Conservation (phyloP, 2,329 filamentous ascomycete species). For the Fusarium metavorans region DNA sequence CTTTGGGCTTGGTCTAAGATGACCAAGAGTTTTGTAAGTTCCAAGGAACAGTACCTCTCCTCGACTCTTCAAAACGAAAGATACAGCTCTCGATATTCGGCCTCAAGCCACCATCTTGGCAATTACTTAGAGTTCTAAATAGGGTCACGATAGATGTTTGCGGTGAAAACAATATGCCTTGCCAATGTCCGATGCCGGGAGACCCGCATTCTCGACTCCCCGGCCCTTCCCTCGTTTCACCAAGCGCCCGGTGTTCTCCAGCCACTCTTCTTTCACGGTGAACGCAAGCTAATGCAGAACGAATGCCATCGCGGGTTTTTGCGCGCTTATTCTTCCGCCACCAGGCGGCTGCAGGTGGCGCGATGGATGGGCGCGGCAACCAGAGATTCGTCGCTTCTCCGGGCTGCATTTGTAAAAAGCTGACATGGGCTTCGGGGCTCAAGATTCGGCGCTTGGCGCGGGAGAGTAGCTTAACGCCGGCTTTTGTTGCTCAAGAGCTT, state of each 20-base stretch:
- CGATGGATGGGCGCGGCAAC: not conserved
- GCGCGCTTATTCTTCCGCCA: not conserved
- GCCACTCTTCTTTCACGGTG: not conserved
- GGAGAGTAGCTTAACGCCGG: not conserved
- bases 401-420: not conserved
- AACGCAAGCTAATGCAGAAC: not conserved
- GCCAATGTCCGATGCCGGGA: not conserved
- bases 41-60: not conserved
- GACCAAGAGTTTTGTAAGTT: not conserved
- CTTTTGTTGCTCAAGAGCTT: not conserved
- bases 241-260: not conserved
- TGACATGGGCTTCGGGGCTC: not conserved
- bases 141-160: not conserved
- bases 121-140: not conserved
- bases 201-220: not conserved
- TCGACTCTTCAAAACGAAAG: not conserved
- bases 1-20: not conserved
- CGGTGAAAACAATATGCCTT: not conserved
- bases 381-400: not conserved
- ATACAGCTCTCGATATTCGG: not conserved
- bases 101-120: not conserved
- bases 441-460: not conserved
- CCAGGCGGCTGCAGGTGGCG: too few relatives aligned
- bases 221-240: not conserved
- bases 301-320: not conserved